Percentiles rank a stretch among this genome's conserved stretches.
Conservation (phyloP, 805 yeast species). For the Nakazawaea ishiwadae region DNA sequence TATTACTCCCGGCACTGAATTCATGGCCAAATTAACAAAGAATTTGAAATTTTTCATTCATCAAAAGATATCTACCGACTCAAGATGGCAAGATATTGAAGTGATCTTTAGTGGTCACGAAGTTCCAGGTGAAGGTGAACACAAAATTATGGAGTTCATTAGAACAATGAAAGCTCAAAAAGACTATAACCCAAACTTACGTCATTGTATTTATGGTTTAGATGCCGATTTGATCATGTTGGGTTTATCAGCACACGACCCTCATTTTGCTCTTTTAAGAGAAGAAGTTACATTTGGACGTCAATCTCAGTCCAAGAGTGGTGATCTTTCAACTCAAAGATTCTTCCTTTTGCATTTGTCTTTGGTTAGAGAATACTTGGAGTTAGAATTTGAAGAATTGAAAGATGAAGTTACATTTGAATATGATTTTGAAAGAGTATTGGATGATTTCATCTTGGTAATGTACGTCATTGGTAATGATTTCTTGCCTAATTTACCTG, state of each 20-base stretch:
- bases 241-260: slow-evolving; percentile 88
- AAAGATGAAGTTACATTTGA: slow-evolving; percentile 58
- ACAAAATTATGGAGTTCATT: slow-evolving; percentile 91
- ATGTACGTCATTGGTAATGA: slow-evolving; percentile 97
- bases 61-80: slow-evolving; percentile 80
- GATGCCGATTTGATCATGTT: slow-evolving; percentile 96
- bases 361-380: slow-evolving; percentile 84
- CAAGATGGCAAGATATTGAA: slow-evolving; percentile 77
- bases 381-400: slow-evolving; percentile 75
- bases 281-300: slow-evolving; percentile 93
- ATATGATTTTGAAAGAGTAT: slow-evolving; percentile 79
- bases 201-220: slow-evolving; percentile 93
- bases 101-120: slow-evolving; percentile 88
- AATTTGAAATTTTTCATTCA: slow-evolving; percentile 85
- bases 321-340: slow-evolving; percentile 66
- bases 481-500: slow-evolving; percentile 95
- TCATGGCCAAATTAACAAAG: slow-evolving; percentile 83
- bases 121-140: slow-evolving; percentile 99
- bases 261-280: slow-evolving; percentile 90
- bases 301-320: slow-evolving; percentile 21
- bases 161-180: slow-evolving; percentile 73
- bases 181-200: slow-evolving; percentile 69
- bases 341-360: slow-evolving; percentile 83
- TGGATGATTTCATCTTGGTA: slow-evolving; percentile 90
- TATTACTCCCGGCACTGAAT: slow-evolving; percentile 96